Conservation (phyloP, 495 filamentous ascomycete genomes). For the Podospora pseudopauciseta region DNA sequence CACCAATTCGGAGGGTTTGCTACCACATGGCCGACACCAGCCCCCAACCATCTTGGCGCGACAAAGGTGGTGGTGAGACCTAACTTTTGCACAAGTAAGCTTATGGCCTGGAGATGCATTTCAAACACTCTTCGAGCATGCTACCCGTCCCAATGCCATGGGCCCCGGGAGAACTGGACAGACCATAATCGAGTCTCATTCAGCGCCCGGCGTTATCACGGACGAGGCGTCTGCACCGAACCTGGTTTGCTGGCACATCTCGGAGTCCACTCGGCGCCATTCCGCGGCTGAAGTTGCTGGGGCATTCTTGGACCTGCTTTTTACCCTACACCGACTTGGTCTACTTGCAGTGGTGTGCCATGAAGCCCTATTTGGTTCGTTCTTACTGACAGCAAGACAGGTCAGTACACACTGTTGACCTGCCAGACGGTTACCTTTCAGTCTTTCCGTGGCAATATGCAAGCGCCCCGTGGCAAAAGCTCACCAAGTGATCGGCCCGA, state of each 20-base stretch:
- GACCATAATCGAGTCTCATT: neutral
- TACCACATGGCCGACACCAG: neutral
- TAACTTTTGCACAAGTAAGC: neutral
- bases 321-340: neutral
- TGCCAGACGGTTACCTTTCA: neutral
- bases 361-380: too few relatives aligned
- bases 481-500: slow-evolving; percentile 6
- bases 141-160: neutral
- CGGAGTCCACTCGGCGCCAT: slow-evolving; percentile 18
- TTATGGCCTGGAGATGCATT: neutral
- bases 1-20: neutral
- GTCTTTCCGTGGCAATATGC: neutral
- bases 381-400: neutral
- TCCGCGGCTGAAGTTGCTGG: neutral
- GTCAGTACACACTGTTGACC: neutral
- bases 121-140: neutral
- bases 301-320: neutral
- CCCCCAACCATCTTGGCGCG: neutral
- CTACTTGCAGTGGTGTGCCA: neutral
- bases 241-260: slow-evolving; percentile 8
- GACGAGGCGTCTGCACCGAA: slow-evolving; percentile 4
- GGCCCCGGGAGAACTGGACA: neutral
- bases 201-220: slow-evolving; percentile 14
- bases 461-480: slow-evolving; percentile 7
- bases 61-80: neutral